These are phyloP conservation scores for Candida neerlandica DNA, from an alignment of 1,139 yeast species.

Conservation along the genomic window DNA sequence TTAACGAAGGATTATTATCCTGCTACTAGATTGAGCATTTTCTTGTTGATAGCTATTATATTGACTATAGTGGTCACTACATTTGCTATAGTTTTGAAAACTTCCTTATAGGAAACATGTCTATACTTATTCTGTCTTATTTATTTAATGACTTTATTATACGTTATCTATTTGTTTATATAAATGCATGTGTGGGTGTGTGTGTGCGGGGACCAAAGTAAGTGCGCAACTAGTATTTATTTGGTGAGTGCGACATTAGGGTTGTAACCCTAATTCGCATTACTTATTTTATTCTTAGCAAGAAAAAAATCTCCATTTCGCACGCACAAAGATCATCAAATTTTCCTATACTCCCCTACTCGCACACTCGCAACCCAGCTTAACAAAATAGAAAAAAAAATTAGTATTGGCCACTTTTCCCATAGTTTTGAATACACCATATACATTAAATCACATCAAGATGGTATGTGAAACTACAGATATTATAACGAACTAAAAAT, in stretches of 20 bases:
- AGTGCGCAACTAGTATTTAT: too few species aligned
- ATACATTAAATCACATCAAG: constrained; percentile 19
- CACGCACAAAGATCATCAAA: constrained; percentile 6
- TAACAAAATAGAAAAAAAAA: constrained; percentile 6
- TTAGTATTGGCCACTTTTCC: constrained; percentile 3
- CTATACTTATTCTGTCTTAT: neutral
- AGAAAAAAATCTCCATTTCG: neutral
- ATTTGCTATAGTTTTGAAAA: constrained; percentile 24
- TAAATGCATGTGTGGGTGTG: too few species aligned
- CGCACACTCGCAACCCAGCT: neutral
- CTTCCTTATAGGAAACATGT: constrained; percentile 8
- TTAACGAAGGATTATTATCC: constrained; percentile 32
- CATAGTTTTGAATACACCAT: constrained; percentile 14
- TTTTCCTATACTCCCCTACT: constrained; percentile 1
- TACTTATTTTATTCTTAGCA: neutral
- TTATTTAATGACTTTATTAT: neutral
- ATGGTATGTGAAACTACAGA: constrained; percentile 22
- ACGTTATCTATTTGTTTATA: too few species aligned
- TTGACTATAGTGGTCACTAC: constrained; percentile 27
- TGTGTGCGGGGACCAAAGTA: too few species aligned
- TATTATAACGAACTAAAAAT: neutral
- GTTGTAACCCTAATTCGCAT: constrained; percentile 9
- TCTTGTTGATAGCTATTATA: constrained; percentile 22
- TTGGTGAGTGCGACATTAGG: constrained; percentile 1
- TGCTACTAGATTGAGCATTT: constrained; percentile 30